Percentiles rank a stretch among this genome's conserved stretches.
Evolutionary conservation across 1,139 yeast species (phyloP).

Genomic region (Yamadazyma sp.): DNA sequence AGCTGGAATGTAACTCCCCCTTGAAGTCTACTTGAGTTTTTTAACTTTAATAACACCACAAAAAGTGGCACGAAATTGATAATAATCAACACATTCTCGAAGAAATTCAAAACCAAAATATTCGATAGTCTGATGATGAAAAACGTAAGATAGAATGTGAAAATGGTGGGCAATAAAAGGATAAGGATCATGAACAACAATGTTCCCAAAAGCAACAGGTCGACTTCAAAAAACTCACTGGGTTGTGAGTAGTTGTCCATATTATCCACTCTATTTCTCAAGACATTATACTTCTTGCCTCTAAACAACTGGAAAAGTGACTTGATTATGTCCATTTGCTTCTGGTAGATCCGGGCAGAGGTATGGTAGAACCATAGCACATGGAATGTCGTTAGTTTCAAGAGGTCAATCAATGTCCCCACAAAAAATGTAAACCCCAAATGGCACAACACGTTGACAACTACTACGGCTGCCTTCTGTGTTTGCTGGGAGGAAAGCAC

Average conservation of each 20-base stretch:
- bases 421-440: conserved; percentile 68
- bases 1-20: conserved; percentile 67
- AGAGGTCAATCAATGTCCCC: conserved; percentile 63
- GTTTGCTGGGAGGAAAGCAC: conserved; percentile 7
- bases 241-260: conserved; percentile 51
- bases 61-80: conserved; percentile 86
- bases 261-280: conserved; percentile 79
- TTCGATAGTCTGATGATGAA: conserved; percentile 57
- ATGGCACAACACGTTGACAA: conserved; percentile 26
- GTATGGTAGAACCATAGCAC: conserved; percentile 75
- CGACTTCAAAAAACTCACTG: conserved; percentile 63
- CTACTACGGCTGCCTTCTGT: conserved; percentile 1
- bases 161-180: conserved; percentile 80
- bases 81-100: conserved; percentile 64
- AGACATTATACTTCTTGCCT: conserved; percentile 83
- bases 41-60: conserved; percentile 72
- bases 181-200: conserved; percentile 77
- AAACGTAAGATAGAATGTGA: conserved; percentile 80
- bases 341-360: conserved; percentile 72
- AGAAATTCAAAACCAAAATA: conserved; percentile 47
- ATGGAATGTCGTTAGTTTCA: conserved; percentile 67
- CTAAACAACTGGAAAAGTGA: conserved; percentile 84
- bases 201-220: conserved; percentile 86
- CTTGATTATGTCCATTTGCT: conserved; percentile 66
- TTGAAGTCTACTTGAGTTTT: conserved; percentile 85